phyloP scores from a whole-genome alignment of 768 basidiomycete genomes.

The Artomyces pyxidatus region DNA sequence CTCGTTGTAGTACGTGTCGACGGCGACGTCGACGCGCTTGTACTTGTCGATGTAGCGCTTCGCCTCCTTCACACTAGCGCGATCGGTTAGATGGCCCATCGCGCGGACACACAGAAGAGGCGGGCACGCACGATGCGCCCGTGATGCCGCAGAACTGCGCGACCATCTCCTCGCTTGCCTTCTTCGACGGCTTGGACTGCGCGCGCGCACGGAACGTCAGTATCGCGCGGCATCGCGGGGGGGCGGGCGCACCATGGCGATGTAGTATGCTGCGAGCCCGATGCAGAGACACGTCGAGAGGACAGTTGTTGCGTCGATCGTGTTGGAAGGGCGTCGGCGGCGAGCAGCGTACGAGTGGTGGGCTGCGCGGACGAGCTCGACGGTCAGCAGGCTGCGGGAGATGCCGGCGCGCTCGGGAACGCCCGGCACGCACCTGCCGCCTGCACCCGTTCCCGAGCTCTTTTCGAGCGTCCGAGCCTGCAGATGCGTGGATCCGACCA shows the following conservation, averaged over 20 bases:
- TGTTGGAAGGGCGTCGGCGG: neutral
- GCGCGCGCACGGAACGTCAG: neutral
- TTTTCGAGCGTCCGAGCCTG: too few species aligned
- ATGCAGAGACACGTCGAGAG: too few species aligned
- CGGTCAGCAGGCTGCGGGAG: too few species aligned
- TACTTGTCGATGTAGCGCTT: constrained; percentile 62
- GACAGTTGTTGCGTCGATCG: too few species aligned
- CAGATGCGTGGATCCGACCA: neutral
- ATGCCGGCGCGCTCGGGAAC: too few species aligned
- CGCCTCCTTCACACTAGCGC: constrained; percentile 40
- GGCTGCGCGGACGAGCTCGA: too few species aligned
- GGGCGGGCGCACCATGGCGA: neutral
- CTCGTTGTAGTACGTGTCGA: constrained; percentile 67
- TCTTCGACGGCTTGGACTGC: constrained; percentile 19
- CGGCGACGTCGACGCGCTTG: constrained; percentile 61
- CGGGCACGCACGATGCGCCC: constrained; percentile 54
- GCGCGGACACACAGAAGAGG: neutral
- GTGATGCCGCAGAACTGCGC: constrained; percentile 59
- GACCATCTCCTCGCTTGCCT: constrained; percentile 38
- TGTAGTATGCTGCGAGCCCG: too few species aligned
- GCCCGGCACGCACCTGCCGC: too few species aligned
- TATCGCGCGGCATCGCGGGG: neutral
- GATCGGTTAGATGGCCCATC: neutral
- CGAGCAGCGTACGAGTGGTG: too few species aligned
- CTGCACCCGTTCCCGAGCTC: too few species aligned